phyloP scores from a whole-genome alignment of 2,329 filamentous ascomycete species.

The Arthrinium phaeospermum region DNA sequence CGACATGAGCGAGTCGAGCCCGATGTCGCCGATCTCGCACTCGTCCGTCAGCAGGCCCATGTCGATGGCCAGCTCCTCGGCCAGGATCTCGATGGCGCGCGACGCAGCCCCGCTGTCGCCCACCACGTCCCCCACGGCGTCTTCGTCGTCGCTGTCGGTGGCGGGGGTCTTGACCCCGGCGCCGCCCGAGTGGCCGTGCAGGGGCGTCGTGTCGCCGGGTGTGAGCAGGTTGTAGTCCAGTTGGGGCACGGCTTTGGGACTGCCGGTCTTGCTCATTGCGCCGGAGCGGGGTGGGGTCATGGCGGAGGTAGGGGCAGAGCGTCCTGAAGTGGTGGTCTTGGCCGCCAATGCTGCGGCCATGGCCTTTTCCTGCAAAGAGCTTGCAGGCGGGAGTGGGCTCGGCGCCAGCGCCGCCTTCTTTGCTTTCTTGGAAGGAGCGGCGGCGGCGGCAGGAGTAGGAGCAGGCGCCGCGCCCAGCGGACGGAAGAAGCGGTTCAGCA shows the following conservation, averaged over 20 bases:
- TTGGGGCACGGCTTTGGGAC: neutral
- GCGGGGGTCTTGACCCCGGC: neutral
- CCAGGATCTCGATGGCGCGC: slow-evolving; percentile 40
- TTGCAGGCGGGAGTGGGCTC: neutral
- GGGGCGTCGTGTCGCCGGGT: neutral
- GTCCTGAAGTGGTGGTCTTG: neutral
- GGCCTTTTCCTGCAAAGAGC: neutral
- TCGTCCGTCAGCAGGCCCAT: slow-evolving; percentile 48
- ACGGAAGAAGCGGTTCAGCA: slow-evolving; percentile 48
- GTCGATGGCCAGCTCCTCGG: slow-evolving; percentile 63
- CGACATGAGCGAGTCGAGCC: slow-evolving; percentile 45
- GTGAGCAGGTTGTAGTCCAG: slow-evolving; percentile 1
- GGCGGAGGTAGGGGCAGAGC: neutral
- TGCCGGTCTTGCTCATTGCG: neutral
- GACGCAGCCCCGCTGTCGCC: neutral
- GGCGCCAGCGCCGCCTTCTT: neutral
- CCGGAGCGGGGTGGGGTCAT: neutral
- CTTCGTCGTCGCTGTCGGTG: neutral
- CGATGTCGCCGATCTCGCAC: slow-evolving; percentile 40
- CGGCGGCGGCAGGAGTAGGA: neutral
- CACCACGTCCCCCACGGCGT: too few relatives aligned
- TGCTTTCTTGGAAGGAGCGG: neutral
- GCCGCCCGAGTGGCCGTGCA: neutral
- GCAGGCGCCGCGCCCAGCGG: slow-evolving; percentile 31
- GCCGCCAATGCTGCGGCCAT: neutral